Evolutionary conservation across 2,329 filamentous ascomycete genomes (phyloP).

Genomic region (Fusarium verrucosum): DNA sequence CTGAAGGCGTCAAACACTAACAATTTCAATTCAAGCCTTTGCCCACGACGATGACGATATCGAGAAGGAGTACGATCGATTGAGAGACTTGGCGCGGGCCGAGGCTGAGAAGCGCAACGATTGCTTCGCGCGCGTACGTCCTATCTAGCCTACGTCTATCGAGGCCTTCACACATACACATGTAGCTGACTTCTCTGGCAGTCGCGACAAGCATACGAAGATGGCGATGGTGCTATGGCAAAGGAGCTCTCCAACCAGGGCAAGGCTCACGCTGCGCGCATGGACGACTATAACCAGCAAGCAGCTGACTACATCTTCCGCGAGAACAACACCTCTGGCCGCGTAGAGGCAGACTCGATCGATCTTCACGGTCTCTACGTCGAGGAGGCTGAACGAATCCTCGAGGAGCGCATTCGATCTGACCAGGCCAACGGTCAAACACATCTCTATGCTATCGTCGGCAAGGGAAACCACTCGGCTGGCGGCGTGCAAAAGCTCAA

Average conservation of each 20-base stretch:
- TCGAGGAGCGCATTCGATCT: conserved; percentile 84
- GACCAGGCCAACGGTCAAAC: conserved; percentile 77
- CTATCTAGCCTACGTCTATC: not conserved
- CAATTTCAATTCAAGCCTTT: conserved; percentile 67
- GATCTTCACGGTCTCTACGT: conserved; percentile 96
- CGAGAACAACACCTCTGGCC: conserved; percentile 84
- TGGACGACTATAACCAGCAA: conserved; percentile 90
- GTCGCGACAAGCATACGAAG: conserved; percentile 82
- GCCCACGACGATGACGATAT: conserved; percentile 73
- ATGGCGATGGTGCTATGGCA: conserved; percentile 83
- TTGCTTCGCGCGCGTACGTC: conserved; percentile 76
- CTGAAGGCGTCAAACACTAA: conserved; percentile 19
- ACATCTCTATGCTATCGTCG: conserved; percentile 94
- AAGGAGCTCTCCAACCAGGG: conserved; percentile 86
- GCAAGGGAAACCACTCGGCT: conserved; percentile 88
- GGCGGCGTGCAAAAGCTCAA: conserved; percentile 93
- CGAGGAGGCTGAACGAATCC: conserved; percentile 90
- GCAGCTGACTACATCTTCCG: conserved; percentile 95
- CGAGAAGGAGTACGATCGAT: conserved; percentile 90
- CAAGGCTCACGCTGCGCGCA: conserved; percentile 82
- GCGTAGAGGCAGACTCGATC: conserved; percentile 82
- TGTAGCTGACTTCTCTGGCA: conserved; percentile 42
- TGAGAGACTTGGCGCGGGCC: conserved; percentile 82
- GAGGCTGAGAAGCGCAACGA: conserved; percentile 81
- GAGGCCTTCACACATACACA: not conserved